Base-by-base conservation (phyloP, 208 protist species). In the Trypanosoma avium region DNA sequence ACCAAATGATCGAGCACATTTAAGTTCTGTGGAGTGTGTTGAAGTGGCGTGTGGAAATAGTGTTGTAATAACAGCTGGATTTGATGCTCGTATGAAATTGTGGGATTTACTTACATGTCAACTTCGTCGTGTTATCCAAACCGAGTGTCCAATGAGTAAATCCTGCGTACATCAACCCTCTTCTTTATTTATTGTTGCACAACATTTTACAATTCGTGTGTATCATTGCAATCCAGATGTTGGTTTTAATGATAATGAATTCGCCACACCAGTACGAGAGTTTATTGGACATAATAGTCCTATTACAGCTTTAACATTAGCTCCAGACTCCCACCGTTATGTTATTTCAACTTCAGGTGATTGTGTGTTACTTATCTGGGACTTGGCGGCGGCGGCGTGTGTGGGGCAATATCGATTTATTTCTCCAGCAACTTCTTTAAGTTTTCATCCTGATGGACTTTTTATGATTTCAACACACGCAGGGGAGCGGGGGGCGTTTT, bases 401-500 rank as follows among this genome's bases (percentile, higher is more conserved):
- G 91, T 96, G 24, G 87, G 86, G 10, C 84, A 90, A 73, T 96
- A 93, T 70, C 79, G 86, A 38, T 77, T 92, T 43, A 36, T 71
- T 12, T 79, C 83, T 4, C 86, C 91, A 1, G 86, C 86, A 29
- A 61, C 81, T 2, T 93, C 86, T n/a, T 77, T 96, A 55, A 68
- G 65, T 33, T 96, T 93, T 73, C 84, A 94, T 58, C 88, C 91
- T 13, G 84, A 92, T 60, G 88, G 82, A 12, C 81, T 92, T 15
- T 96, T 96, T 65, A 71, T 96, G 47, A 70, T 80, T 43, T 93
- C 86, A 29, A 91, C 83, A 33, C 91, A 96, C 67, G 77, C 81
- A 22, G 91, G 84, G 21, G 84, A 96, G 72, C 75, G 81, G 36
- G 91, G 91, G 17, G 78, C 83, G 13, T 91, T 91, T 47, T 57